phyloP scores from a whole-genome alignment of 768 basidiomycete species.

The Trametes cingulata region DNA sequence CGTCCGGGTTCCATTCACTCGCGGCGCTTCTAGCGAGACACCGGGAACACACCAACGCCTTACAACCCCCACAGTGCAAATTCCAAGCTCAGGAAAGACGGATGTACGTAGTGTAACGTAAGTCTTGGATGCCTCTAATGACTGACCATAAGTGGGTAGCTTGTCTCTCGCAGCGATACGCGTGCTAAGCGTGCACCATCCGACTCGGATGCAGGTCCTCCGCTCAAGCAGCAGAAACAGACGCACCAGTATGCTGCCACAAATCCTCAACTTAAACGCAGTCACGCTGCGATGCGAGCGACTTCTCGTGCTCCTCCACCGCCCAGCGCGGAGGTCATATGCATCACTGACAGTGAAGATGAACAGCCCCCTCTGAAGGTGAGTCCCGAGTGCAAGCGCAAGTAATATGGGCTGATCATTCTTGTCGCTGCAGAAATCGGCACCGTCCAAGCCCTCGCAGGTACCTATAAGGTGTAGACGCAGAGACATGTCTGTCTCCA shows the following conservation, averaged over 20 bases:
- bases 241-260: background rate
- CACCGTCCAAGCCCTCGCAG: too few species aligned
- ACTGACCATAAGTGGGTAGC: background rate
- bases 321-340: background rate
- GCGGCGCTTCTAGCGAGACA: too few species aligned
- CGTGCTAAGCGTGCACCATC: background rate
- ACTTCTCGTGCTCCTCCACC: background rate
- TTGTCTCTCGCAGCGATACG: background rate
- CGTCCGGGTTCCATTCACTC: too few species aligned
- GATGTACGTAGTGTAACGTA: too few species aligned
- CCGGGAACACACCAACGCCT: too few species aligned
- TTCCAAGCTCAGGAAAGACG: too few species aligned
- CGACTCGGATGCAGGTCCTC: background rate
- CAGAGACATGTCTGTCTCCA: too few species aligned
- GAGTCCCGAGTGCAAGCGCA: too few species aligned
- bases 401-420: too few species aligned
- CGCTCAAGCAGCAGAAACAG: background rate
- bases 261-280: slow-evolving; percentile 1
- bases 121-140: background rate
- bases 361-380: background rate
- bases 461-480: too few species aligned
- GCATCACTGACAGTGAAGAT: slow-evolving; percentile 6
- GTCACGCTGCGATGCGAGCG: background rate
- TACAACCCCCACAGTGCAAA: too few species aligned
- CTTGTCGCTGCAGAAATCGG: background rate